Base-by-base conservation (phyloP, 352 stramenopile genomes). In the Phytopythium boreale region DNA sequence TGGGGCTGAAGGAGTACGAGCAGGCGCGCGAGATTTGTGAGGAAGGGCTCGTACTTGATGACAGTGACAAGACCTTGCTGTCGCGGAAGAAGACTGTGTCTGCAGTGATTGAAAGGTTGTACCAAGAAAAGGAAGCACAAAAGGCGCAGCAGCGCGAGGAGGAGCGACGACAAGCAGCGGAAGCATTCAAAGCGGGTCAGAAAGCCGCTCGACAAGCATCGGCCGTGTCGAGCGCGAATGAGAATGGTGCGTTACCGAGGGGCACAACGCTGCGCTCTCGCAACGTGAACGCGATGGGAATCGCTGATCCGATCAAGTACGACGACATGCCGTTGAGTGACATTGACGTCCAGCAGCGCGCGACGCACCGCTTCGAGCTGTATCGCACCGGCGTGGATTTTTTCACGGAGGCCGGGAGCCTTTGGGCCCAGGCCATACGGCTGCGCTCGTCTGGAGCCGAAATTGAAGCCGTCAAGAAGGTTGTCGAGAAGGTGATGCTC, bases 1-100 rank as follows among this genome's bases (percentile, higher is more conserved):
- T 80, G 53, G 70, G 67, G 2, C 64, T 80, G 68, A 50, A 80
- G 36, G 64, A 70, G 34, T 79, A 71, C 34, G 63, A 75, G 8
- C 58, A 79, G 31, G 75, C 70, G 8, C 68, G 67, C 34, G 64
- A 76, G 37, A 66, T 75, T 15, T 83, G 75, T 27, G 66, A 69
- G 8, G 57, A 76, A 66, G 75, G 75, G 63, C 63, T 83, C 19
- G 56, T 66, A n/a, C 36, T 80, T 6, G 59, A 77, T 19, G 50
- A 41, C 26, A 43, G 62, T 22, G 74, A 82, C 43, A 43, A 24
- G 3, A 57, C 57, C 19, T 52, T 82, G 55, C 43, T 70, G 2
- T 61, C 51, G 24, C 67, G 74, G 39, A 66, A 43, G 49, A 53
- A 66, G 52, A 68, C 55, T 6, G 60, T 55, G 1, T 56, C 67